phyloP scores from a whole-genome alignment of 768 basidiomycete species.

The Paxillus ammoniavirescens region DNA sequence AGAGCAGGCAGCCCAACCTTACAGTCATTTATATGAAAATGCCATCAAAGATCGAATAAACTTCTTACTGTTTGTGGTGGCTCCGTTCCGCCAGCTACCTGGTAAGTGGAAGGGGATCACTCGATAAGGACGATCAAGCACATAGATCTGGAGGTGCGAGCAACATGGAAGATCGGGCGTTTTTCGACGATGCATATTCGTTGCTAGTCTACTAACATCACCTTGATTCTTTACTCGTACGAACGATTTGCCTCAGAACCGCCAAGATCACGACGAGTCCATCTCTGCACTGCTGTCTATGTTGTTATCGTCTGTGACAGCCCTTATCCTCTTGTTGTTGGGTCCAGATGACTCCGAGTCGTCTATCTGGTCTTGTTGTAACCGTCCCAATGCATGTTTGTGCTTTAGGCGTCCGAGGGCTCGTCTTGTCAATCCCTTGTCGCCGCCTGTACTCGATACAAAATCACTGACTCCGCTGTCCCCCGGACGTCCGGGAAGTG shows the following conservation, averaged over 20 bases:
- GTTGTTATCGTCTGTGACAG: conserved; percentile 4
- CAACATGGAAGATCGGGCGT: too few species aligned
- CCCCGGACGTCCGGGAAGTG: conserved; percentile 4
- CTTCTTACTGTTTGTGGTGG: too few species aligned
- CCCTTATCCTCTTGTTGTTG: conserved; percentile 18
- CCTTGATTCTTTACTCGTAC: not conserved
- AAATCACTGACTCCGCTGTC: conserved; percentile 12
- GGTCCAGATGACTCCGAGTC: conserved; percentile 3
- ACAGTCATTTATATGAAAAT: too few species aligned
- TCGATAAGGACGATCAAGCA: too few species aligned
- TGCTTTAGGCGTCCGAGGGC: conserved; percentile 50
- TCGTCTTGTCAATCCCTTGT: conserved; percentile 41
- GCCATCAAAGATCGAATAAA: too few species aligned
- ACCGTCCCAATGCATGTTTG: conserved; percentile 41
- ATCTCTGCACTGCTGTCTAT: not conserved
- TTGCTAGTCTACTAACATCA: not conserved
- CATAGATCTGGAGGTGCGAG: too few species aligned
- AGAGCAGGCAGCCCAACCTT: too few species aligned
- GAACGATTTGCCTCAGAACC: not conserved
- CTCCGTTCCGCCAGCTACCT: too few species aligned
- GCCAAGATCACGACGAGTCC: not conserved
- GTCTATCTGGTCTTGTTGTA: conserved; percentile 13
- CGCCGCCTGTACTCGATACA: not conserved
- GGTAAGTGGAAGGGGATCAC: too few species aligned
- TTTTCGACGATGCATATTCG: too few species aligned